phyloP scores from a whole-genome alignment of 2,329 filamentous ascomycete genomes.

The Sporothrix luriei region DNA sequence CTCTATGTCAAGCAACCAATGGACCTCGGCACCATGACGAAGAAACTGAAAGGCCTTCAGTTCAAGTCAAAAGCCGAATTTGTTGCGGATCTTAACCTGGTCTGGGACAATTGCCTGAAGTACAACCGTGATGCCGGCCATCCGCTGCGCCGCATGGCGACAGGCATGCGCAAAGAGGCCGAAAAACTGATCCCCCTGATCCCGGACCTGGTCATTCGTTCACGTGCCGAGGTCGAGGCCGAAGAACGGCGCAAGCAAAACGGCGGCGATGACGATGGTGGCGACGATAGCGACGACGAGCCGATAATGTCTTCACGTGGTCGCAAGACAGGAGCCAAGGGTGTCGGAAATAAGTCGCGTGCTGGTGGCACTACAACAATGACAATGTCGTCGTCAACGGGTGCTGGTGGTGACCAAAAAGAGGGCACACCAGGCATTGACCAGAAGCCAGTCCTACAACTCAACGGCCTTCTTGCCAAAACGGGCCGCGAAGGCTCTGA shows the following conservation, averaged over 20 bases:
- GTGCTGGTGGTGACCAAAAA: constrained; percentile 56
- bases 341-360: constrained; percentile 69
- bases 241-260: constrained; percentile 83
- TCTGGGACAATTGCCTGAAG: constrained; percentile 95
- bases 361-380: constrained; percentile 23
- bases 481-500: constrained; percentile 72
- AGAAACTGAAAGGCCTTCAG: constrained; percentile 80
- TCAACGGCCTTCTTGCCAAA: constrained; percentile 64
- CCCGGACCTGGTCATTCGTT: constrained; percentile 85
- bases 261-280: constrained; percentile 78
- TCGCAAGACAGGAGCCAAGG: constrained; percentile 81
- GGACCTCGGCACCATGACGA: constrained; percentile 97
- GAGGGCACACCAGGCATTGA: constrained; percentile 79
- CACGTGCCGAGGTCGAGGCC: constrained; percentile 90
- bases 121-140: constrained; percentile 92
- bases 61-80: constrained; percentile 95
- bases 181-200: constrained; percentile 95
- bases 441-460: constrained; percentile 70
- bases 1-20: constrained; percentile 93
- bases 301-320: constrained; percentile 98
- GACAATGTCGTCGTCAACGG: neutral
- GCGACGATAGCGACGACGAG: constrained; percentile 93
- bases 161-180: constrained; percentile 95
- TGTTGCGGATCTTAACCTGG: constrained; percentile 87
- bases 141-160: constrained; percentile 85